Evolutionary conservation across 2,329 filamentous ascomycete species (phyloP), one percentile per base, ranked within the genome.

Genomic region (Tolypocladium sp.): DNA sequence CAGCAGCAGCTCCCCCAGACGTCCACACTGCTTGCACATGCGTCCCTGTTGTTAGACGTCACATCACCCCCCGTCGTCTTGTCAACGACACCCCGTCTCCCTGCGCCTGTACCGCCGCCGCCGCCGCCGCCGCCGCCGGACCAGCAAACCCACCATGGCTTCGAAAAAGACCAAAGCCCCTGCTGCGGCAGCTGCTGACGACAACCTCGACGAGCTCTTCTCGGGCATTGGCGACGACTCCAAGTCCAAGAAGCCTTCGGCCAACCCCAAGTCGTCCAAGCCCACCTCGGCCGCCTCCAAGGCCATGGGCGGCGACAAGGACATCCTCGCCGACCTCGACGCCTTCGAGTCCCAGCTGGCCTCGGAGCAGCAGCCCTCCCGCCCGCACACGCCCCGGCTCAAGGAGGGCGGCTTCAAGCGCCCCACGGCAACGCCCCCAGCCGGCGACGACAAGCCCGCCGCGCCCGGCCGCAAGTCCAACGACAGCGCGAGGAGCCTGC

Each of bases 291-390:
- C 78, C 63, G 72, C 77, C 58, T 73, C 78, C 64, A 82, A 82
- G 70, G 68, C 76, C 57, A 74, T 74, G 69, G 68, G 71, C 65
- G 81, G 72, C 66, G 82, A 87, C 67, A 82, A 90, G 66, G 92
- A 96, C 71, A 85, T 93, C 60, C 82, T 97, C 44, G 92, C 92
- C 62, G 92, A 97, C 67, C 84, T 97, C 62, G 91, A 95, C 62
- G 92, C 97, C 67, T 84, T 97, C 62, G 91, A 95, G 72, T 75
- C 73, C 66, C 75, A 84, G 70, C 84, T 96, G 51, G 90, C 85
- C 67, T 81, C 84, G 58, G 86, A 90, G 71, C 80, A 87, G 69
- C 82, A 90, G 38, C 82, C 89, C 44, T 86, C 86, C 63, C 86
- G 92, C 55, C 90, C 93, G 20, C 88, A 90, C 68, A 97, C 93